Base-by-base conservation (phyloP, 768 basidiomycete species). In the Sarcodon aspratus region DNA sequence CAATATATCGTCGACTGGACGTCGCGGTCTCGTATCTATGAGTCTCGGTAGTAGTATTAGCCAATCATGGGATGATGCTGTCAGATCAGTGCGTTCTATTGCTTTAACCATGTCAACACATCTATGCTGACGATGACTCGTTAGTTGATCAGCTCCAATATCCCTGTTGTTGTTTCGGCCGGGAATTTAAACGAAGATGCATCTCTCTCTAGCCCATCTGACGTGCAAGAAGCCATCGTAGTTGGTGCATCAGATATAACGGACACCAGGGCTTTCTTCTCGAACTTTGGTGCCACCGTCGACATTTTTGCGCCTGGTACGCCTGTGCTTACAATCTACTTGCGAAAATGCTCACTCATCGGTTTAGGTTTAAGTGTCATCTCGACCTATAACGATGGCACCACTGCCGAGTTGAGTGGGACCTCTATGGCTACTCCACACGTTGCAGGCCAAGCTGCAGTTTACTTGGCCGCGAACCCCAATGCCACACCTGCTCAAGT, bases 401-500 rank as follows among this genome's bases (percentile, higher is more conserved):
- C 85, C 15, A 70, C 69, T 43, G 78, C 80, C 57, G 87, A 80
- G 10, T 77, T 94, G 55, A 90, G 86, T 0, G 89, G 90, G 33
- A 93, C 90, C 8, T 90, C 86, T 9, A 94, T 95, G 91, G 92
- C 93, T 10, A n/a, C n/a, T n/a, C n/a, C n/a, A n/a, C n/a, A n/a
- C n/a, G n/a, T n/a, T n/a, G n/a, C n/a, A n/a, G n/a, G n/a, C n/a
- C n/a, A n/a, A n/a, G n/a, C n/a, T n/a, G n/a, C n/a, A n/a, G n/a
- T n/a, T n/a, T n/a, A n/a, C 62, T 69, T 31, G 66, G 69, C 21
- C 66, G 70, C 49, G 56, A 71, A 21, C 58, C 69, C 12, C 10
- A 15, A n/a, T 40, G n/a, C 21, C n/a, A 40, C 5, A 7, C 38
- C 38, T 10, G 21, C 38, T 40, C 6, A 10, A 21, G 38, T 40